phyloP scores from a whole-genome alignment of 1,139 yeast species.

The Yamadazyma spencermartinsiae region DNA sequence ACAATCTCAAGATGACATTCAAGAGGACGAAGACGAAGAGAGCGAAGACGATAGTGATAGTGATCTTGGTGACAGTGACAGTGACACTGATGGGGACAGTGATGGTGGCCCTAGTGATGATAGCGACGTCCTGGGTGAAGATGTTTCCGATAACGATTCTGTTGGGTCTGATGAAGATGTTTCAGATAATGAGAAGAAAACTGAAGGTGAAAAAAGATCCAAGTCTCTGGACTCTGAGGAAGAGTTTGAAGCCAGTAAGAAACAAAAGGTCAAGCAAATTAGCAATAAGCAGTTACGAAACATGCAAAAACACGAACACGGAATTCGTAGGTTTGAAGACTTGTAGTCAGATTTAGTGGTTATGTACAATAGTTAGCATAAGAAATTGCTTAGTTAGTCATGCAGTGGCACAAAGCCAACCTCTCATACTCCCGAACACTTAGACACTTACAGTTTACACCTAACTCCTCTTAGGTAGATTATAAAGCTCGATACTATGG shows the following conservation, averaged over 20 bases:
- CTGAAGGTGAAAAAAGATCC: conserved; percentile 4
- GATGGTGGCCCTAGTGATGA: conserved; percentile 4
- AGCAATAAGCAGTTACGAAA: conserved; percentile 50
- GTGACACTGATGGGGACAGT: conserved; percentile 18
- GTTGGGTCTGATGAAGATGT: neutral
- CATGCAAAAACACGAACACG: conserved; percentile 59
- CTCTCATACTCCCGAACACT: too few species aligned
- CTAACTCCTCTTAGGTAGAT: too few species aligned
- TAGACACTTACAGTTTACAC: too few species aligned
- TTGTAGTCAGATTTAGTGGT: conserved; percentile 27
- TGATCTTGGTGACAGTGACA: conserved; percentile 14
- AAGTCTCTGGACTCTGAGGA: conserved; percentile 14
- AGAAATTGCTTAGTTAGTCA: too few species aligned
- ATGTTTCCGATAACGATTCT: conserved; percentile 15
- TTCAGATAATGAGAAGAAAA: too few species aligned
- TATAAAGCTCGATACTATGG: too few species aligned
- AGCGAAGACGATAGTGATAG: conserved; percentile 15
- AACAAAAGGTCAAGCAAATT: conserved; percentile 34
- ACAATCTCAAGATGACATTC: conserved; percentile 23
- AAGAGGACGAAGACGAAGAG: conserved; percentile 16
- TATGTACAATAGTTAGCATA: too few species aligned
- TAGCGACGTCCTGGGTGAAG: conserved; percentile 5
- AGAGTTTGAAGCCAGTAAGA: conserved; percentile 23
- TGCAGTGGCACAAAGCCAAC: too few species aligned
- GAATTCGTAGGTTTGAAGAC: conserved; percentile 68